phyloP scores from a whole-genome alignment of 352 stramenopile species.

The Phytophthora sojae region DNA sequence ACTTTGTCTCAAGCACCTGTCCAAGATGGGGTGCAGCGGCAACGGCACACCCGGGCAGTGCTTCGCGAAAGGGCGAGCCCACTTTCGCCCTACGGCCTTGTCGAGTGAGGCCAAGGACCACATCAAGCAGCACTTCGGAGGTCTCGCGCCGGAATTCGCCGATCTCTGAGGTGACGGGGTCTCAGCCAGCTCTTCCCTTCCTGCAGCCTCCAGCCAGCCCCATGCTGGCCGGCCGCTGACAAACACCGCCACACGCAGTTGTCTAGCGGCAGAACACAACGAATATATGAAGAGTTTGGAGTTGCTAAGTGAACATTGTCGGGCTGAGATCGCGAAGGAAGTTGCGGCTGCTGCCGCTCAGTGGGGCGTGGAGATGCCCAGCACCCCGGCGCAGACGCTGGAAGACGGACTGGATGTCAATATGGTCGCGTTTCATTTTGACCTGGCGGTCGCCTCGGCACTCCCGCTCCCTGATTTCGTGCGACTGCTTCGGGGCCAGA shows the following conservation, averaged over 20 bases:
- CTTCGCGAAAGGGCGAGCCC: neutral
- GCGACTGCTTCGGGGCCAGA: neutral
- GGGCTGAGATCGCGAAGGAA: neutral
- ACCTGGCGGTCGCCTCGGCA: neutral
- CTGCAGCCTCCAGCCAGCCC: neutral
- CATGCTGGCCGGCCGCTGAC: too few species aligned
- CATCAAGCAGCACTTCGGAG: neutral
- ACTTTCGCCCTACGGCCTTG: neutral
- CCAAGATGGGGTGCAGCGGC: slow-evolving; percentile 1
- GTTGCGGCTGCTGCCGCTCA: neutral
- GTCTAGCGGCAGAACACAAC: neutral
- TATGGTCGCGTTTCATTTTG: neutral
- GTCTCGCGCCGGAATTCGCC: neutral
- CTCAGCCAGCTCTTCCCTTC: neutral
- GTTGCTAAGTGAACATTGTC: neutral
- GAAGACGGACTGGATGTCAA: neutral
- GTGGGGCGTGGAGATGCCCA: neutral
- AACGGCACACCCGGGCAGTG: neutral
- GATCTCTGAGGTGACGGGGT: slow-evolving; percentile 1
- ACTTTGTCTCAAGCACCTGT: slow-evolving; percentile 5
- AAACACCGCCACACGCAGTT: neutral
- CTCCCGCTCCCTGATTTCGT: slow-evolving; percentile 1
- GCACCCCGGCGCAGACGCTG: neutral
- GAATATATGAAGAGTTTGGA: neutral
- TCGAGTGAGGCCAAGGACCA: neutral